These are phyloP conservation scores for Carex pumila DNA, from an alignment of 176 grass and related monocot species.

Conservation along the genomic window DNA sequence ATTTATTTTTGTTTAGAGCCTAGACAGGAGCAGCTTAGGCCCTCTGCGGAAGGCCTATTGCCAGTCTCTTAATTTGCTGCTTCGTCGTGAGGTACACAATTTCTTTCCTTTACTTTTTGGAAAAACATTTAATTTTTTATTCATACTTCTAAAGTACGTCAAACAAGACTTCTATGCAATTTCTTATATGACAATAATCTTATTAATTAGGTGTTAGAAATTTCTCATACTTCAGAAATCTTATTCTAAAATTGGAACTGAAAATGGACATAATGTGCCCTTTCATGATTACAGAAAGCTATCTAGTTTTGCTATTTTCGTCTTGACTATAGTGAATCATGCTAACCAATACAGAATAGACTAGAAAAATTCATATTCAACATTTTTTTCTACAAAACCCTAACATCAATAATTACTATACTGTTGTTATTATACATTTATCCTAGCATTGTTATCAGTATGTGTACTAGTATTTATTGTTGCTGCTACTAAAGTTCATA, in stretches of 20 bases:
- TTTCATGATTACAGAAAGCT: background rate
- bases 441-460: background rate
- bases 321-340: background rate
- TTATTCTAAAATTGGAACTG: background rate
- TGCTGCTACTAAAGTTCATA: background rate
- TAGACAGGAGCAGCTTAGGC: constrained; percentile 89
- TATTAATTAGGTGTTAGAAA: background rate
- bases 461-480: background rate
- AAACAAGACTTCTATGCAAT: background rate
- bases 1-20: constrained; percentile 53
- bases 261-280: background rate
- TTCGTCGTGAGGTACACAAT: constrained; percentile 79
- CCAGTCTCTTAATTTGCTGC: constrained; percentile 88
- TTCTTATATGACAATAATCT: background rate
- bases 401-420: background rate
- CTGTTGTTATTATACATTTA: background rate
- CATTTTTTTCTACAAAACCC: background rate
- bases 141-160: background rate
- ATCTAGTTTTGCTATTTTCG: background rate
- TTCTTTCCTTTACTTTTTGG: background rate
- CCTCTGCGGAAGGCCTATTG: constrained; percentile 96
- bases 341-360: background rate
- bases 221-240: background rate
- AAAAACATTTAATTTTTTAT: background rate
- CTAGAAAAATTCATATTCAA: background rate